Base-by-base conservation (phyloP, 1,139 yeast species). In the Debaryomyces nepalensis region DNA sequence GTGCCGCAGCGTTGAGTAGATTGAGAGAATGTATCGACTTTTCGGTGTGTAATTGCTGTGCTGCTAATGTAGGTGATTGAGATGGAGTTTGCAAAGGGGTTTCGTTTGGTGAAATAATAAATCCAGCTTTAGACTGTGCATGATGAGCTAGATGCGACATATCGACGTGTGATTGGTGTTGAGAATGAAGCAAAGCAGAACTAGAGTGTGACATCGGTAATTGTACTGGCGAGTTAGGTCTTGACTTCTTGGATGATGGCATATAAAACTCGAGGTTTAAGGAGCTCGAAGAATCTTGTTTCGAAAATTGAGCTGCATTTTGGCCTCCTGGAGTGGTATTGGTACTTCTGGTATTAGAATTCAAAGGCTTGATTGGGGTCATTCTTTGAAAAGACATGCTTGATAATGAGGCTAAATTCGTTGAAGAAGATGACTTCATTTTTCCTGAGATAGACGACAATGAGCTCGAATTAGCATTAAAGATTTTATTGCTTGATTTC, bases 51-150 rank as follows among this genome's bases (percentile, higher is more conserved):
- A 39, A 18, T 12, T 42, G 46, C 24, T 53, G 54, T 2, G 75
- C 67, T 31, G 55, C 61, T 46, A 71, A 57, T 37, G 63, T 72
- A 4, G 78, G 78, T 26, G 75, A 66, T 41, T 71, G 75, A 20
- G 64, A 58, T n/a, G 78, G 78, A 0, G 78, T 72, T 44, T 68
- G 73, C 26, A 67, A 52, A 7, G 75, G 75, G 2, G 75, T 69
- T 14, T 68, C 73, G 40, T 56, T 58, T 3, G 75, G 75, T 9
- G 70, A 58, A 7, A 58, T 56, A 14, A 54, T 41, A 40, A 57
- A 57, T 4, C 47, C 49, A 4, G 49, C 49, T 29, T 40, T 41
- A 4, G 21, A 10, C n/a, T 19, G 8, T 1, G 11, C 32, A 29
- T 29, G 32, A 11, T 23, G 33, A 7, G 22, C 14, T 3, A 32